phyloP scores from a whole-genome alignment of 345 rosid species.

The Triadica sebifera region DNA sequence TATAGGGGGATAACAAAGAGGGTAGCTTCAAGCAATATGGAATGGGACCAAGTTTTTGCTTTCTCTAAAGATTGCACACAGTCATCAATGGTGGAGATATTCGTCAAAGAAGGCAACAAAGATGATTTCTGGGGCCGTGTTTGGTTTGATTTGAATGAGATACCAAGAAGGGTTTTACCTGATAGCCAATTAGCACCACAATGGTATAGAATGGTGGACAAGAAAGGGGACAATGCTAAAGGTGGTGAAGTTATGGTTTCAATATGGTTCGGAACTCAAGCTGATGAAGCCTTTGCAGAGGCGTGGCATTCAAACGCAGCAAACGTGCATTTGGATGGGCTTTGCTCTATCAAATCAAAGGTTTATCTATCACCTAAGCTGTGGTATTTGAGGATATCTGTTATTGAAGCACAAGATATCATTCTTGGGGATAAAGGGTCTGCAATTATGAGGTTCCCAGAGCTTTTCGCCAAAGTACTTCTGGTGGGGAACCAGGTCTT shows the following conservation, averaged over 20 bases:
- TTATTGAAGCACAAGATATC: conserved; percentile 71
- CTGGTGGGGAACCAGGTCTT: conserved; percentile 67
- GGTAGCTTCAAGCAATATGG: conserved; percentile 33
- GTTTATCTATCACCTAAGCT: conserved; percentile 71
- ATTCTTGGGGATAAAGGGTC: conserved; percentile 46
- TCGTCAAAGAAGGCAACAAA: conserved; percentile 53
- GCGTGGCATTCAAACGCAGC: conserved; percentile 78
- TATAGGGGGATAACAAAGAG: conserved; percentile 63
- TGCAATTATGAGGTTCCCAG: conserved; percentile 46
- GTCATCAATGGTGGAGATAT: conserved; percentile 65
- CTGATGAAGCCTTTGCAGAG: conserved; percentile 67
- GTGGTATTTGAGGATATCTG: conserved; percentile 63
- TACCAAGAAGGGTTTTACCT: conserved; percentile 63
- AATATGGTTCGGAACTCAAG: conserved; percentile 81
- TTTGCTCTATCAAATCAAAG: conserved; percentile 60
- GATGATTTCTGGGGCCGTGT: conserved; percentile 63
- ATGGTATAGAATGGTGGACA: conserved; percentile 65
- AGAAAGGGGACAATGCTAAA: conserved; percentile 42
- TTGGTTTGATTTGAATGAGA: conserved; percentile 64
- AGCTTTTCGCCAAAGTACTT: conserved; percentile 46
- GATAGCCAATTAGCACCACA: conserved; percentile 77
- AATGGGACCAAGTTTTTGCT: conserved; percentile 76
- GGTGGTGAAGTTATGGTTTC: conserved; percentile 64
- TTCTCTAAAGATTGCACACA: conserved; percentile 73
- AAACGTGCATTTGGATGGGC: conserved; percentile 60